phyloP scores from a whole-genome alignment of 805 yeast species.

The Wickerhamomyces strasburgensis region DNA sequence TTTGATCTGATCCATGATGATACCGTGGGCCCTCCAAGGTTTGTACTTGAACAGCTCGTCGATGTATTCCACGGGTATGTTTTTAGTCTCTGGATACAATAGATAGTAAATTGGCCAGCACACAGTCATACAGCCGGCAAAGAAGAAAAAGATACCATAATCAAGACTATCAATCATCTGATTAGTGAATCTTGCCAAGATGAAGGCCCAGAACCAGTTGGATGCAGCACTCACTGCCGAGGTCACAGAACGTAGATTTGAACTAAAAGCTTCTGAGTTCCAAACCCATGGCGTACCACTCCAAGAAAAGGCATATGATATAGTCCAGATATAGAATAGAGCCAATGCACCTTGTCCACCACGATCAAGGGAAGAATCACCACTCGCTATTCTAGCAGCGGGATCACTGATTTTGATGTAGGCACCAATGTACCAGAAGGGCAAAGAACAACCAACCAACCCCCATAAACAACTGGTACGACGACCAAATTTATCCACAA shows the following conservation, averaged over 20 bases:
- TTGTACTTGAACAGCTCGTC: constrained; percentile 15
- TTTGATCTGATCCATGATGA: constrained; percentile 14
- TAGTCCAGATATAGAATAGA: constrained; percentile 35
- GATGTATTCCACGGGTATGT: constrained; percentile 16
- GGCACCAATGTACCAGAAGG: constrained; percentile 46
- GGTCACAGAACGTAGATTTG: constrained; percentile 37
- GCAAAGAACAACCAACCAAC: constrained; percentile 36
- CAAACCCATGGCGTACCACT: constrained; percentile 44
- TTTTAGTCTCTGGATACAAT: constrained; percentile 19
- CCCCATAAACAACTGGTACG: constrained; percentile 36
- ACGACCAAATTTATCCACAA: constrained; percentile 45
- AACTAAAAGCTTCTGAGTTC: constrained; percentile 43
- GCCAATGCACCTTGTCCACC: constrained; percentile 40
- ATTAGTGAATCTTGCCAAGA: constrained; percentile 42
- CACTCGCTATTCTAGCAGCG: constrained; percentile 11
- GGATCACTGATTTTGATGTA: constrained; percentile 32
- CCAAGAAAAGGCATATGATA: constrained; percentile 40
- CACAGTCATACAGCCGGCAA: constrained; percentile 13
- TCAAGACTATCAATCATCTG: constrained; percentile 39
- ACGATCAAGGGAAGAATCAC: constrained; percentile 31
- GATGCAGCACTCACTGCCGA: constrained; percentile 40
- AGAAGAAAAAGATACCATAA: constrained; percentile 41
- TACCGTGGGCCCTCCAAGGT: constrained; percentile 15
- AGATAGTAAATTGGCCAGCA: constrained; percentile 9
- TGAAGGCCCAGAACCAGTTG: constrained; percentile 48